phyloP scores from a whole-genome alignment of 768 basidiomycete species.

The Mycena galopus region DNA sequence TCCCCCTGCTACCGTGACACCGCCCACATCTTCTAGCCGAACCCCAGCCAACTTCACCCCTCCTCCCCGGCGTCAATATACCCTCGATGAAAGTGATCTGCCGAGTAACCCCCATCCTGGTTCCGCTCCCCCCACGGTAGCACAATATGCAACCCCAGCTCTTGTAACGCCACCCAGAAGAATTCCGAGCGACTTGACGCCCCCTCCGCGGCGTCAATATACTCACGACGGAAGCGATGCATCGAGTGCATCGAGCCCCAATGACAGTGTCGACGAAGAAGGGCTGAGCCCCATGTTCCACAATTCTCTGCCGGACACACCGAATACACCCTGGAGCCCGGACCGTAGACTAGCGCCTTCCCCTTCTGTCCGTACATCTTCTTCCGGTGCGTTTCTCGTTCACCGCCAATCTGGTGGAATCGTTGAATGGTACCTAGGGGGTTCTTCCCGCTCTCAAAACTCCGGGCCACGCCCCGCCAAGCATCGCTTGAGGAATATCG shows the following conservation, averaged over 20 bases:
- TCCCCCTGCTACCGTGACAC: slow-evolving; percentile 7
- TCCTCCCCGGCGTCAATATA: slow-evolving; percentile 10
- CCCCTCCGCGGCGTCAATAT: slow-evolving; percentile 15
- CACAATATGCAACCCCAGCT: slow-evolving; percentile 4
- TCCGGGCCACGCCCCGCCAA: slow-evolving; percentile 15
- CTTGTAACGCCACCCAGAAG: slow-evolving; percentile 2
- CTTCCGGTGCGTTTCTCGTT: slow-evolving; percentile 24
- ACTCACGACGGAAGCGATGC: slow-evolving; percentile 13
- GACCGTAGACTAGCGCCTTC: slow-evolving; percentile 27
- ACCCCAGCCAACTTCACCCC: not conserved
- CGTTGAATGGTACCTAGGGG: slow-evolving; percentile 2
- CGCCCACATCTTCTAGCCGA: slow-evolving; percentile 11
- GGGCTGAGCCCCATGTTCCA: slow-evolving; percentile 31
- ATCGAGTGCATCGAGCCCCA: slow-evolving; percentile 24
- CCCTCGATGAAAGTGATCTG: slow-evolving; percentile 12
- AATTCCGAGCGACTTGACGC: not conserved
- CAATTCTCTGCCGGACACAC: slow-evolving; percentile 27
- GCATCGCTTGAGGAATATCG: slow-evolving; percentile 13
- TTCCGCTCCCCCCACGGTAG: not conserved
- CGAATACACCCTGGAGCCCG: slow-evolving; percentile 28
- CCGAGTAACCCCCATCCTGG: not conserved
- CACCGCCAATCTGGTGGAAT: too few species aligned
- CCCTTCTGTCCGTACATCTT: slow-evolving; percentile 35
- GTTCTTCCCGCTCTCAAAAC: slow-evolving; percentile 32
- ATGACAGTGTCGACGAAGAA: slow-evolving; percentile 30